phyloP scores from a whole-genome alignment of 495 filamentous ascomycete genomes.

The Mycothermus thermophilus region DNA sequence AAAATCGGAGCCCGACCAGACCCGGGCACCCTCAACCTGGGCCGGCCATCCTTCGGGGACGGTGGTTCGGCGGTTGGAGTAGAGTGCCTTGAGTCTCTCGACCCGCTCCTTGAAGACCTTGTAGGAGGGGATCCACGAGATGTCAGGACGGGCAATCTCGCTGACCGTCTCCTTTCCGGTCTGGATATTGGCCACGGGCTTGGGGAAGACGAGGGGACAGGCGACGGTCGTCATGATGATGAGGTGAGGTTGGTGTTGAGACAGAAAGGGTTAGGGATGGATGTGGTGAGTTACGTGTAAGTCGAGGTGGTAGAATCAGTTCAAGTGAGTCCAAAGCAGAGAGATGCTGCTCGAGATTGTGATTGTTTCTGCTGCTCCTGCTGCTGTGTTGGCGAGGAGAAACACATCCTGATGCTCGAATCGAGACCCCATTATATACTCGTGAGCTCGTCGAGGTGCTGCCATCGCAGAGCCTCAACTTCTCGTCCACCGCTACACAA shows the following conservation, averaged over 20 bases:
- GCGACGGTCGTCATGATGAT: slow-evolving; percentile 4
- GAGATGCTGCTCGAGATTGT: background rate
- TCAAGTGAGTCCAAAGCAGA: background rate
- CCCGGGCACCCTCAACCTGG: slow-evolving; percentile 11
- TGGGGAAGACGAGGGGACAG: background rate
- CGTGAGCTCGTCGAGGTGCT: no score
- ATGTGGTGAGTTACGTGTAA: background rate
- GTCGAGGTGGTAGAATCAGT: background rate
- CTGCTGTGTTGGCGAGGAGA: no score
- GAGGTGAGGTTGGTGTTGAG: background rate
- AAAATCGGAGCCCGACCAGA: slow-evolving; percentile 17
- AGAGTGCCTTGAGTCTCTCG: slow-evolving; percentile 9
- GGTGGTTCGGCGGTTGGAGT: slow-evolving; percentile 15
- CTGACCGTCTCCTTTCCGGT: background rate
- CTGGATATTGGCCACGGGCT: background rate
- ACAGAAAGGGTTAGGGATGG: background rate
- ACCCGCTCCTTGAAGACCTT: slow-evolving; percentile 19
- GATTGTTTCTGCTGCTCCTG: background rate
- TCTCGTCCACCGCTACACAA: no score
- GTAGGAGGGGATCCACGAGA: slow-evolving; percentile 19
- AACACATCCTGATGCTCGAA: no score
- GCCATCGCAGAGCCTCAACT: no score
- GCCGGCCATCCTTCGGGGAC: slow-evolving; percentile 16
- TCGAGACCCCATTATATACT: no score
- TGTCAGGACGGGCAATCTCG: slow-evolving; percentile 15